A percentile compares a stretch with the other conserved stretches of the same genome.
Evolutionary conservation across 305 asterid genomes (phyloP).

Genomic region (Fraxinus dipetala): DNA sequence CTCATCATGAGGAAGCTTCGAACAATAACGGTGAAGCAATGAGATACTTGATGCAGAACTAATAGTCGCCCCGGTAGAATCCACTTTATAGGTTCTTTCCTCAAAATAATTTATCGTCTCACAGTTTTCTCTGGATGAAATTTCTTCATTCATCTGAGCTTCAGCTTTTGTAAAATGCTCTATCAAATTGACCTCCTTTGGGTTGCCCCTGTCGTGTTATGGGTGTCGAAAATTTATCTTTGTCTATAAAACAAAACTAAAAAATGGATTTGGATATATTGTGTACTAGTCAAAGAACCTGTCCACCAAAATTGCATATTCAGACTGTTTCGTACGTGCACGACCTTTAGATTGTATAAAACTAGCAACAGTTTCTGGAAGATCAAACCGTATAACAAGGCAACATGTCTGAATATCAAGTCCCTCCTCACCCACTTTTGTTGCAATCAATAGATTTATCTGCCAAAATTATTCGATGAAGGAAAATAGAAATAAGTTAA

Average conservation of each 20-base stretch:
- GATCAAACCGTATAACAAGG: slow-evolving; percentile 96
- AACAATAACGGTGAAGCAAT: slow-evolving; percentile 83
- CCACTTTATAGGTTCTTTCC: slow-evolving; percentile 69
- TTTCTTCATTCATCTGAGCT: slow-evolving; percentile 74
- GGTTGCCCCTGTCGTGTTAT: slow-evolving; percentile 53
- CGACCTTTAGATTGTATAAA: slow-evolving; percentile 99
- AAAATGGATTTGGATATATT: slow-evolving; percentile 20
- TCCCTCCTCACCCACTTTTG: slow-evolving; percentile 99
- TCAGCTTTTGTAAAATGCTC: slow-evolving; percentile 67
- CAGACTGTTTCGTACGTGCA: slow-evolving; percentile 95
- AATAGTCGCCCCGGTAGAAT: slow-evolving; percentile 79
- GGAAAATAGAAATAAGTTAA: slow-evolving; percentile 12
- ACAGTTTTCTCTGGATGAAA: slow-evolving; percentile 55
- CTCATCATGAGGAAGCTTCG: slow-evolving; percentile 96
- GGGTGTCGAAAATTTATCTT: slow-evolving; percentile 29
- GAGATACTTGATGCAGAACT: slow-evolving; percentile 73
- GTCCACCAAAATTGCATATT: slow-evolving; percentile 86
- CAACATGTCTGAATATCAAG: slow-evolving; percentile 99
- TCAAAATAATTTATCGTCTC: slow-evolving; percentile 41
- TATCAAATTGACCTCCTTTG: slow-evolving; percentile 61
- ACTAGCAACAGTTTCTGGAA: slow-evolving; percentile 97
- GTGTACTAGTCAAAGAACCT: slow-evolving; percentile 49
- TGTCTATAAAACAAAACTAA: slow-evolving; percentile 22
- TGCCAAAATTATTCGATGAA: slow-evolving; percentile 40
- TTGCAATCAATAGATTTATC: slow-evolving; percentile 92